A percentile compares a stretch with the other conserved stretches of the same genome.
These are phyloP conservation scores for Austropuccinia psidii DNA, from an alignment of 1,284 basidiomycete genomes.

Conservation along the genomic window DNA sequence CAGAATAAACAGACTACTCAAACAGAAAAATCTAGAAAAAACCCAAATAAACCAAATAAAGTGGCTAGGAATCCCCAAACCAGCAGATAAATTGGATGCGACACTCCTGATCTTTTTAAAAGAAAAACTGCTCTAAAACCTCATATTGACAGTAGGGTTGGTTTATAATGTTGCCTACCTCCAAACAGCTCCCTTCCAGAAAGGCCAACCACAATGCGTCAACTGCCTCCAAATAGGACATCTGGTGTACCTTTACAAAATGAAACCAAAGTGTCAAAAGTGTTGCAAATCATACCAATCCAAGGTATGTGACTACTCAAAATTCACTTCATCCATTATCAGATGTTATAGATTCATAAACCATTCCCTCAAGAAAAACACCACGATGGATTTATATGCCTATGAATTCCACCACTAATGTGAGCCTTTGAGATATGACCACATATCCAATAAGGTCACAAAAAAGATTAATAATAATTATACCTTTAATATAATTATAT, in stretches of 20 bases:
- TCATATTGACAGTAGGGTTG: neutral
- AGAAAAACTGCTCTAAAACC: neutral
- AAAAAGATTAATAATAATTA: too few relatives aligned
- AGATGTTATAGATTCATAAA: too few relatives aligned
- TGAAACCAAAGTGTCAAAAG: neutral
- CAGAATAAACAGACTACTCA: neutral
- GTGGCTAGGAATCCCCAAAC: neutral
- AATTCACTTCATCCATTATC: too few relatives aligned
- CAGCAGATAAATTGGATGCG: neutral
- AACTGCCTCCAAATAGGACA: neutral
- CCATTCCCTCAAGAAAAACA: too few relatives aligned
- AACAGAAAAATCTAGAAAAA: neutral
- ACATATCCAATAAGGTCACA: too few relatives aligned
- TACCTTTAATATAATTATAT: too few relatives aligned
- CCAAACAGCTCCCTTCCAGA: neutral
- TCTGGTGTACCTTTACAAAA: neutral
- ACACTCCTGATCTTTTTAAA: neutral
- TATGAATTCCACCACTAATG: too few relatives aligned
- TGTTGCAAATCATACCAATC: neutral
- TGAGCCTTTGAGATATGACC: too few relatives aligned
- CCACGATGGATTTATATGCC: too few relatives aligned
- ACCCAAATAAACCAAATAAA: neutral
- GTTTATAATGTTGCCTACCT: neutral
- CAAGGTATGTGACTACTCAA: neutral
- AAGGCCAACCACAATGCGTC: neutral